Evolutionary conservation across 108 stramenopile genomes (phyloP).

Genomic region (Fragilariopsis cylindrus): DNA sequence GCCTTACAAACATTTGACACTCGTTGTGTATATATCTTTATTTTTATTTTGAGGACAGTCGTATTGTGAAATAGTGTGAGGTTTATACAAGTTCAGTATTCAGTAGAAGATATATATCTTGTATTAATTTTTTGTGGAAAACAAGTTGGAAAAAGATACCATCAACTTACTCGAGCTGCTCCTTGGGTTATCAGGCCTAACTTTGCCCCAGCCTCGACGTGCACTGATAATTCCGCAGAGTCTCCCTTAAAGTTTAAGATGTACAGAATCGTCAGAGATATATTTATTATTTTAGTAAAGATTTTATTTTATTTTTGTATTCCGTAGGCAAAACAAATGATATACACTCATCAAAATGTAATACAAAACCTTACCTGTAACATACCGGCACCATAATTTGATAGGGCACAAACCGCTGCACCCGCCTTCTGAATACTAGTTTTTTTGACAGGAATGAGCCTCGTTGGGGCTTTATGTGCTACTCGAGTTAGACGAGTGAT

Average conservation of each 20-base stretch:
- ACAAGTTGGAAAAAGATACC: too few relatives aligned
- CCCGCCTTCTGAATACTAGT: constrained; percentile 35
- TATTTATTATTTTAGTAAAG: too few relatives aligned
- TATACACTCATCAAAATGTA: too few relatives aligned
- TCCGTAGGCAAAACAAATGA: too few relatives aligned
- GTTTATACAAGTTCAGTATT: too few relatives aligned
- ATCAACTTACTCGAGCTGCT: constrained; percentile 31
- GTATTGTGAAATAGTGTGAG: too few relatives aligned
- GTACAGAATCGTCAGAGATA: too few relatives aligned
- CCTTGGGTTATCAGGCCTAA: constrained; percentile 78
- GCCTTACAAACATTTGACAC: constrained; percentile 20
- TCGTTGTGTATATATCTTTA: constrained; percentile 13
- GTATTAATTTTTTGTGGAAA: too few relatives aligned
- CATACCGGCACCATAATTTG: constrained; percentile 81
- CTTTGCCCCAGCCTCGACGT: constrained; percentile 52
- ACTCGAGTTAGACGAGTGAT: constrained; percentile 49
- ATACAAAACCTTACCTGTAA: constrained; percentile 24
- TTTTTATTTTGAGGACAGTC: too few relatives aligned
- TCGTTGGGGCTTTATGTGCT: constrained; percentile 53
- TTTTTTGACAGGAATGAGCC: constrained; percentile 41
- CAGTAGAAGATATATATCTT: too few relatives aligned
- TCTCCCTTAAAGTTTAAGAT: constrained; percentile 39
- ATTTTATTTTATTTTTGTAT: too few relatives aligned
- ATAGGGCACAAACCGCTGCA: constrained; percentile 61
- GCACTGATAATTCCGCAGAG: constrained; percentile 41